Base-by-base conservation (phyloP, 208 protist species). In the Endotrypanum monterogeii region DNA sequence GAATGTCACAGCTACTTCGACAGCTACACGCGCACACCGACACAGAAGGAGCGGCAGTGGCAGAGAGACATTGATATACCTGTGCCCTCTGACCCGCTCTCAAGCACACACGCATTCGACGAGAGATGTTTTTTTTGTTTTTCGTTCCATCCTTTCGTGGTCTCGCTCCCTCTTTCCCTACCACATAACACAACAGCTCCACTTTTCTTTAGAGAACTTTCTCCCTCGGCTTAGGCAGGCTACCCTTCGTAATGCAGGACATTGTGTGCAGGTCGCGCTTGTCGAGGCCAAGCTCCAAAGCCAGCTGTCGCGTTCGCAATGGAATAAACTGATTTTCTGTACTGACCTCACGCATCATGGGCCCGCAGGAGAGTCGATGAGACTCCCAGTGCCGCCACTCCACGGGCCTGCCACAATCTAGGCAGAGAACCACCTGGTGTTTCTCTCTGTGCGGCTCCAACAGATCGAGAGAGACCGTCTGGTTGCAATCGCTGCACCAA, bases 371-470 rank as follows among this genome's bases (percentile, higher is more conserved):
- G 14, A 97, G 82, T 6, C 94, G 89, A 67, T 97, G 94, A 9
- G 82, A 86, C 74, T 97, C 94, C 94, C 94, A 97, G 20, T 88
- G 83, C 48, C 92, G 88, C 94, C 94, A 97, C 88, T 97, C 94
- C 63, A 97, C 86, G 3, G 77, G 79, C 52, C 83, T 81, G 23
- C 94, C 91, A 48, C 94, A 97, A 80, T 97, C 94, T 63, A 97
- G 71, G 78, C 94, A 97, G 68, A 95, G 58, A 28, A 97, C 94
- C 44, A 97, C 83, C 83, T 94, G 91, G 70, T 97, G 94, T 80
- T 96, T 96, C 77, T 97, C 94, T 78, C 71, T 73, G 78, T 97
- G 94, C 60, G 91, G 88, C 79, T 83, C 94, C 37, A 94, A 80
- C 65, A 90, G 73, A 61, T 90, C 86, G n/a, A 95, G 80, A 35